A percentile compares a stretch with the other conserved stretches of the same genome.
These are phyloP conservation scores for Coprinopsis cinerea DNA, from an alignment of 768 basidiomycete species.

Conservation along the genomic window DNA sequence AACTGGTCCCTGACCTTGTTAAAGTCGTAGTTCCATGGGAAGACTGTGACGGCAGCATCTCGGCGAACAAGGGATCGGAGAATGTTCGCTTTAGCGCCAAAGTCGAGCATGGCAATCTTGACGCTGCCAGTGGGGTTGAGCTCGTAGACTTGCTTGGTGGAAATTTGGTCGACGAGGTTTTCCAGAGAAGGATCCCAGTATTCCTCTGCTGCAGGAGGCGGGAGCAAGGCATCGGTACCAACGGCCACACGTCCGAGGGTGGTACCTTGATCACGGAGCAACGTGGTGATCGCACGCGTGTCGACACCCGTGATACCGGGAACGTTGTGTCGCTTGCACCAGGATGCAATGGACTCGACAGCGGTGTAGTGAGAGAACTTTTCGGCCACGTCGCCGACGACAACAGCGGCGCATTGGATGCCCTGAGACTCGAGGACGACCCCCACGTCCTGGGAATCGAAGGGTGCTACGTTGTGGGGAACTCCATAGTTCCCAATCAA, in stretches of 20 bases:
- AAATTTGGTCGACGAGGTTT: constrained; percentile 92
- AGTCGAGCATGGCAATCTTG: constrained; percentile 93
- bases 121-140: constrained; percentile 85
- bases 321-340: constrained; percentile 87
- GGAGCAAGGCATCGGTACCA: constrained; percentile 60
- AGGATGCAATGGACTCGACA: constrained; percentile 85
- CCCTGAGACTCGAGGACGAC: constrained; percentile 83
- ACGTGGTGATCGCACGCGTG: constrained; percentile 90
- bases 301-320: constrained; percentile 97
- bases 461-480: constrained; percentile 69
- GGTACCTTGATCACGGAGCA: constrained; percentile 95
- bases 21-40: constrained; percentile 98
- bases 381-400: constrained; percentile 93
- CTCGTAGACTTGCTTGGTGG: constrained; percentile 76
- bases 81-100: constrained; percentile 97
- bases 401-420: constrained; percentile 88
- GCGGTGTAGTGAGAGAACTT: constrained; percentile 93
- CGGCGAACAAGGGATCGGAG: constrained; percentile 87
- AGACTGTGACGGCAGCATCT: constrained; percentile 86
- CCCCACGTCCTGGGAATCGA: constrained; percentile 73
- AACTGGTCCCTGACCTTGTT: constrained; percentile 83
- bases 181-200: constrained; percentile 92
- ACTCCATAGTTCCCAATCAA: constrained; percentile 99
- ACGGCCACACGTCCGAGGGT: constrained; percentile 89
- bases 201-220: constrained; percentile 57